Percentiles rank a stretch among this genome's conserved stretches.
phyloP scores from a whole-genome alignment of 2,329 filamentous ascomycete genomes.

The Microdochium trichocladiopsis region DNA sequence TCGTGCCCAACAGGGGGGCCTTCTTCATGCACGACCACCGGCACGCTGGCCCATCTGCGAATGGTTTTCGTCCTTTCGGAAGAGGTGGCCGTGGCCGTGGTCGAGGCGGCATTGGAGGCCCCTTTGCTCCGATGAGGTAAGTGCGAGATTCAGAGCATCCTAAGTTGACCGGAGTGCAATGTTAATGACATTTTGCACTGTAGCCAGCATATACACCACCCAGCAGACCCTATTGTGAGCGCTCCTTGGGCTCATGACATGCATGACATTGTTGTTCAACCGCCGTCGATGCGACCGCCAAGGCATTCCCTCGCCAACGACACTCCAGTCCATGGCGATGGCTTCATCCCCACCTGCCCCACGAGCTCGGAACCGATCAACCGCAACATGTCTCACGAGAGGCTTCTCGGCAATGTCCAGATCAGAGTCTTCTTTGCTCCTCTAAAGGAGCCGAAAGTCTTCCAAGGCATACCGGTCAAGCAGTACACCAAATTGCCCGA shows the following conservation, averaged over 20 bases:
- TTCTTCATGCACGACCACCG: slow-evolving; percentile 98
- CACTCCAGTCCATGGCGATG: slow-evolving; percentile 46
- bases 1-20: slow-evolving; percentile 86
- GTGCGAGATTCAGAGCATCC: slow-evolving; percentile 22
- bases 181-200: slow-evolving; percentile 8
- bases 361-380: slow-evolving; percentile 62
- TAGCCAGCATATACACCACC: slow-evolving; percentile 32
- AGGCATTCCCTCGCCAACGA: slow-evolving; percentile 36
- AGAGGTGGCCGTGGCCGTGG: slow-evolving; percentile 58
- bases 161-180: background rate
- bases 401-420: slow-evolving; percentile 75
- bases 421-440: slow-evolving; percentile 74
- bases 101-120: slow-evolving; percentile 49
- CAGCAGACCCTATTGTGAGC: slow-evolving; percentile 57
- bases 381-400: slow-evolving; percentile 74
- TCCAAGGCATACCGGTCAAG: slow-evolving; percentile 72
- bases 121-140: slow-evolving; percentile 57
- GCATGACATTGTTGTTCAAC: slow-evolving; percentile 63
- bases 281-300: slow-evolving; percentile 29
- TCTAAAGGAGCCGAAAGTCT: slow-evolving; percentile 64
- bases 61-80: slow-evolving; percentile 68
- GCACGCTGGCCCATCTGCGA: slow-evolving; percentile 67
- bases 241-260: slow-evolving; percentile 91
- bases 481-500: slow-evolving; percentile 93
- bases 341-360: slow-evolving; percentile 47